These are phyloP conservation scores for Chaetomium sp. DNA, from an alignment of 2,329 filamentous ascomycete species.

Conservation along the genomic window DNA sequence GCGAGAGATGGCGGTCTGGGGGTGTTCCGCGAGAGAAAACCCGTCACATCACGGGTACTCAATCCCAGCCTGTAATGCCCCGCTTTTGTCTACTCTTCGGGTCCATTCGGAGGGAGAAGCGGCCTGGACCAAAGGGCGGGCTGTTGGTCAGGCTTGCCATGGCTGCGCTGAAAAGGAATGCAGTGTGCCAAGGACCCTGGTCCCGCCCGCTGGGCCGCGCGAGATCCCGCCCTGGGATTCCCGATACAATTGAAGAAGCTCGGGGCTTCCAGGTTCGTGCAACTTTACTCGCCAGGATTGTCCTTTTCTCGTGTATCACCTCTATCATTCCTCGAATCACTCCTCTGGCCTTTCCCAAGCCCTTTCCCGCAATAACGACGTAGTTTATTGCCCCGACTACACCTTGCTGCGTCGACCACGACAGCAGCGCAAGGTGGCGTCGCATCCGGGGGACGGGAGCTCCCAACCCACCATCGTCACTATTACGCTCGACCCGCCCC, in stretches of 20 bases:
- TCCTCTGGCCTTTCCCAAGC: background rate
- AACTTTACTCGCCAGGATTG: background rate
- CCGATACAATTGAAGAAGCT: constrained; percentile 32
- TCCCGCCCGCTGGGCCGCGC: constrained; percentile 21
- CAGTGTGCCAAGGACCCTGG: background rate
- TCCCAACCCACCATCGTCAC: constrained; percentile 9
- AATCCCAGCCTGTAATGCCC: background rate
- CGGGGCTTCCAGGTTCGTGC: background rate
- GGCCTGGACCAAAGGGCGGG: background rate
- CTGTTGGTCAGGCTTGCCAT: constrained; percentile 10
- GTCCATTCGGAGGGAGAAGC: constrained; percentile 12
- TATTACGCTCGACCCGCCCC: background rate
- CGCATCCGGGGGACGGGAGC: constrained; percentile 3
- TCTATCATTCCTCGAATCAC: background rate
- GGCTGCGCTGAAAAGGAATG: background rate
- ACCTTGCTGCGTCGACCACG: background rate
- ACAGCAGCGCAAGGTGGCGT: constrained; percentile 18
- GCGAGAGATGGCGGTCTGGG: constrained; percentile 11
- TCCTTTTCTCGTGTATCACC: background rate
- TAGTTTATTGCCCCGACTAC: background rate
- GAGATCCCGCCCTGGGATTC: constrained; percentile 34
- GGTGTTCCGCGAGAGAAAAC: constrained; percentile 4
- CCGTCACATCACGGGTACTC: constrained; percentile 16
- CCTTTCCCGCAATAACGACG: background rate
- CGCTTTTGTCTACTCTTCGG: constrained; percentile 11